Evolutionary conservation across 2,329 filamentous ascomycete genomes (phyloP).

Genomic region (Blumeria hordei): DNA sequence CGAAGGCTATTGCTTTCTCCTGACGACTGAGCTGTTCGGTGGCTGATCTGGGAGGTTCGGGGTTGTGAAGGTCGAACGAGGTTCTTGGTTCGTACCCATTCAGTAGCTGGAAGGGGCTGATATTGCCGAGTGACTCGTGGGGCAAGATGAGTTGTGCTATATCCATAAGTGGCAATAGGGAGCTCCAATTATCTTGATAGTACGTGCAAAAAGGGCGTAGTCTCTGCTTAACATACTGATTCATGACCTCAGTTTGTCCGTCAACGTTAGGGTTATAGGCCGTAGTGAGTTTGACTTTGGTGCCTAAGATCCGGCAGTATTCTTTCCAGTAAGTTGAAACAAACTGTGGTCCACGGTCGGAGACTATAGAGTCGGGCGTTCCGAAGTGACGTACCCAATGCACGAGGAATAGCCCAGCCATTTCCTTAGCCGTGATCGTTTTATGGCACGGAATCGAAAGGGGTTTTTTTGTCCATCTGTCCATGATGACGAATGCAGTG

Average conservation of each 20-base stretch:
- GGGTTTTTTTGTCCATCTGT: neutral
- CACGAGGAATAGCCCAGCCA: slow-evolving; percentile 1
- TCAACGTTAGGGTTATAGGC: neutral
- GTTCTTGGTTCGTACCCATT: neutral
- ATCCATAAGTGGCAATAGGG: neutral
- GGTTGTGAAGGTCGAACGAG: neutral
- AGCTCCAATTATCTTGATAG: neutral
- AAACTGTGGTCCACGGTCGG: slow-evolving; percentile 5
- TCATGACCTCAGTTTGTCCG: neutral
- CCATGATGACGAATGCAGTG: neutral
- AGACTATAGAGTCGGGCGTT: slow-evolving; percentile 2
- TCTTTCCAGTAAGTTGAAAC: neutral
- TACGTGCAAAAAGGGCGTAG: neutral
- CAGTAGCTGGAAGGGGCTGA: neutral
- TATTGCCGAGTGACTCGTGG: neutral
- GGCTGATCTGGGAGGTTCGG: neutral
- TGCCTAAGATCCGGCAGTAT: neutral
- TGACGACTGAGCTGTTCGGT: neutral
- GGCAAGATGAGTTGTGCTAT: neutral
- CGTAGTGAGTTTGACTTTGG: neutral
- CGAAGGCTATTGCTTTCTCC: neutral
- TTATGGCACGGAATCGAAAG: neutral
- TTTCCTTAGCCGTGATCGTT: neutral
- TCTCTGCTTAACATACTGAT: neutral
- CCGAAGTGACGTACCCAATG: slow-evolving; percentile 1